Evolutionary conservation across 1,284 basidiomycete genomes (phyloP).

Genomic region (Sutorius eximius): DNA sequence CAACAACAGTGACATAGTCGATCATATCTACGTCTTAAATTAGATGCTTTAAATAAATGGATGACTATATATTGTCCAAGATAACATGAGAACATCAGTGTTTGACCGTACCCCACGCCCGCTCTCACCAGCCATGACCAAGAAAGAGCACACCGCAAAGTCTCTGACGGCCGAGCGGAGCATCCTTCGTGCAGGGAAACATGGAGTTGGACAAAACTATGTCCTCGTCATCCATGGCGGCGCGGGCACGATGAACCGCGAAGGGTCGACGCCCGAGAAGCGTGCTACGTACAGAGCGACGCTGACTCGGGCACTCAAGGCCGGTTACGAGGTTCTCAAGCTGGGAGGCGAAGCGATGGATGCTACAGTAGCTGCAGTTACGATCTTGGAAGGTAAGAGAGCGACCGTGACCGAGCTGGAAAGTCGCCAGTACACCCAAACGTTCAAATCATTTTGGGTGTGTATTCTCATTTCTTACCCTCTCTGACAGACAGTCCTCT

Average conservation of each 20-base stretch:
- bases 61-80: not conserved
- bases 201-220: constrained; percentile 1
- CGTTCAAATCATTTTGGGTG: too few species aligned
- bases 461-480: not conserved
- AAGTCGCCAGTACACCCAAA: not conserved
- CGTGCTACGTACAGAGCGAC: constrained; percentile 57
- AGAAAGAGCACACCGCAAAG: not conserved
- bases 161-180: not conserved
- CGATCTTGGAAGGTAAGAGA: constrained; percentile 63
- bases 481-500: constrained; percentile 60
- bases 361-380: constrained; percentile 75
- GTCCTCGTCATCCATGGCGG: constrained; percentile 76
- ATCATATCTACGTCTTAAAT: not conserved
- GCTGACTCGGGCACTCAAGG: constrained; percentile 54
- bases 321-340: constrained; percentile 63
- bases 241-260: constrained; percentile 64
- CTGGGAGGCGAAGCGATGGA: constrained; percentile 79
- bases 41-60: not conserved
- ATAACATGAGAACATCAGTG: constrained; percentile 5
- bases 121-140: constrained; percentile 8
- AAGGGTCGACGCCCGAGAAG: constrained; percentile 62
- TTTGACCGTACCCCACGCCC: not conserved
- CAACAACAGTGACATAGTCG: not conserved
- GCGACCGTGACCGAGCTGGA: not conserved
- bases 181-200: constrained; percentile 10